These are phyloP conservation scores for Taphrina pruni DNA, from an alignment of 1,139 yeast genomes.

Conservation along the genomic window DNA sequence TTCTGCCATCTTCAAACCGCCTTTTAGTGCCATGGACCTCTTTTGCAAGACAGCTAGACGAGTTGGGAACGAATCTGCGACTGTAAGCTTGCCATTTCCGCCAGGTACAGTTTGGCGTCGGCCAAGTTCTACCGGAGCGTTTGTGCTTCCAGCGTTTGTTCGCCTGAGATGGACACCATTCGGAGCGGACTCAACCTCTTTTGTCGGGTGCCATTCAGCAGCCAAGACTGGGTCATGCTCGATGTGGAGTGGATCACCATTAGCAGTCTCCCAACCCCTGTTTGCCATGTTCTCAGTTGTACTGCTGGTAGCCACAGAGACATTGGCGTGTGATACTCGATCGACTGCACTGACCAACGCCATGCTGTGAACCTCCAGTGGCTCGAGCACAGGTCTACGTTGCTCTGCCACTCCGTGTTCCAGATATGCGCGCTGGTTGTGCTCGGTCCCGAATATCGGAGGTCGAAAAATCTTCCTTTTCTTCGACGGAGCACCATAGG, in stretches of 20 bases:
- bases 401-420: not conserved
- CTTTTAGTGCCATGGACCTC: not conserved
- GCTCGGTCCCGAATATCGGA: not conserved
- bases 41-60: not conserved
- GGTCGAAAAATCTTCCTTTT: not conserved
- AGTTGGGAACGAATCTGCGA: not conserved
- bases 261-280: conserved; percentile 34
- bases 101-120: not conserved
- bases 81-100: not conserved
- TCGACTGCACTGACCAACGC: too few relatives aligned
- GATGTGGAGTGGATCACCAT: conserved; percentile 7
- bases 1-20: conserved; percentile 18
- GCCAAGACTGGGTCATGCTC: conserved; percentile 27
- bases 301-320: too few relatives aligned
- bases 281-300: not conserved
- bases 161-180: not conserved
- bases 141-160: not conserved
- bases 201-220: conserved; percentile 19
- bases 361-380: too few relatives aligned
- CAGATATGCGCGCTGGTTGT: not conserved
- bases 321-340: too few relatives aligned
- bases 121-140: not conserved
- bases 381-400: too few relatives aligned
- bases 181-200: too few relatives aligned
- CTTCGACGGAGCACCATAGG: not conserved